These are phyloP conservation scores for Neofusicoccum ribis DNA, from an alignment of 2,329 filamentous ascomycete species.

Conservation along the genomic window DNA sequence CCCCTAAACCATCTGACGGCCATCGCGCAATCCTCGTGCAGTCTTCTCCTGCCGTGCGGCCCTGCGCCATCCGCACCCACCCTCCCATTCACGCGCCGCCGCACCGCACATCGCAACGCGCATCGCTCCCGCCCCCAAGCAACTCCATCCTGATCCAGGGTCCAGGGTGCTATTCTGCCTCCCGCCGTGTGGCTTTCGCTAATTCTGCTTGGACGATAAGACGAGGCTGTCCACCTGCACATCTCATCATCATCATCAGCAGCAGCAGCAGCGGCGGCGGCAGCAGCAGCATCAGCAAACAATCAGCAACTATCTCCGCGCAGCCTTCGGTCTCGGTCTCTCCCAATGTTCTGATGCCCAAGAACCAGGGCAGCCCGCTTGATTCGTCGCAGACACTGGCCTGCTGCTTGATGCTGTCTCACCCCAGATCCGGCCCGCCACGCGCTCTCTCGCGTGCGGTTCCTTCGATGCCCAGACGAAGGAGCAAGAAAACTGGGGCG, in stretches of 20 bases:
- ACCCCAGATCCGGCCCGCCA: constrained; percentile 1
- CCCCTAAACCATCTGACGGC: too few relatives aligned
- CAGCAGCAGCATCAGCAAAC: neutral
- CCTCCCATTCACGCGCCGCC: too few relatives aligned
- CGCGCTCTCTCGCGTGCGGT: neutral
- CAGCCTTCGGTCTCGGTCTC: constrained; percentile 1
- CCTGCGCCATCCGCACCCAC: neutral
- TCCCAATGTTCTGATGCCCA: neutral
- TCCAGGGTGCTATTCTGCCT: neutral
- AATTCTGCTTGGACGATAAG: constrained; percentile 19
- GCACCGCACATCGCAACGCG: neutral
- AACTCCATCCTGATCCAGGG: neutral
- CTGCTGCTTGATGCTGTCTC: neutral
- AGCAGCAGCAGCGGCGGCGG: neutral
- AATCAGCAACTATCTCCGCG: neutral
- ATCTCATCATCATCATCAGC: neutral
- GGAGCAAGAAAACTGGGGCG: neutral
- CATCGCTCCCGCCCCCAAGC: neutral
- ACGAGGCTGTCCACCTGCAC: constrained; percentile 10
- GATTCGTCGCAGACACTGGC: neutral
- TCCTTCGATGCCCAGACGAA: neutral
- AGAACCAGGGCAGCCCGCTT: neutral
- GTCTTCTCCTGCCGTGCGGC: neutral
- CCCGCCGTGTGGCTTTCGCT: neutral
- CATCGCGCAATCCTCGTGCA: neutral